Percentiles rank a stretch among this genome's conserved stretches.
Evolutionary conservation across 2,329 filamentous ascomycete species (phyloP).

Genomic region (Botrytis hyacinthi): DNA sequence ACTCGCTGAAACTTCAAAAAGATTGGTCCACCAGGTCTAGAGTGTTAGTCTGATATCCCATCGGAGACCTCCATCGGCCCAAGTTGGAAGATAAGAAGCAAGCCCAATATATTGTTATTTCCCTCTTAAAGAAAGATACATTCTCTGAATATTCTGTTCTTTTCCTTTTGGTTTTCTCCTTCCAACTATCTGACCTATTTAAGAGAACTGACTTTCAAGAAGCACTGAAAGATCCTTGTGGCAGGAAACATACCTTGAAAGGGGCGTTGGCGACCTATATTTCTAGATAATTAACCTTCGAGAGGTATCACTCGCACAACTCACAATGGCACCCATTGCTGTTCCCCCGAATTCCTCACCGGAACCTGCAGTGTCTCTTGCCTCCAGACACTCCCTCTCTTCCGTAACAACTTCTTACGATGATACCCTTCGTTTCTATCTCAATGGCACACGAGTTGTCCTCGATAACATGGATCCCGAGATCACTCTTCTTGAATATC

Average conservation of each 20-base stretch:
- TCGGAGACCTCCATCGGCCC: constrained; percentile 20
- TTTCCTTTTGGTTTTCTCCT: not conserved
- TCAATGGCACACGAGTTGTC: constrained; percentile 88
- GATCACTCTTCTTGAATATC: constrained; percentile 86
- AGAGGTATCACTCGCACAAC: not conserved
- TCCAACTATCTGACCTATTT: not conserved
- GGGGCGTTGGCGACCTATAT: not conserved
- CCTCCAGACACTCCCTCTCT: constrained; percentile 45
- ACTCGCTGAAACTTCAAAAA: not conserved
- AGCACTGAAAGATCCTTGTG: not conserved
- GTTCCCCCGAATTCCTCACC: constrained; percentile 47
- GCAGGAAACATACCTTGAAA: not conserved
- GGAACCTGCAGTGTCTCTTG: constrained; percentile 33
- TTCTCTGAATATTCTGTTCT: not conserved
- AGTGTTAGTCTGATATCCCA: not conserved
- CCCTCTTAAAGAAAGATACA: not conserved
- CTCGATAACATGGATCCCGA: constrained; percentile 89
- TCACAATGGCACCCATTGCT: constrained; percentile 56
- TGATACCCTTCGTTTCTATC: constrained; percentile 85
- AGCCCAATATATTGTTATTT: constrained; percentile 17
- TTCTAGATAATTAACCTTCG: not conserved
- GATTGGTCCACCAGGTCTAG: not conserved
- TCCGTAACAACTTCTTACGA: constrained; percentile 75
- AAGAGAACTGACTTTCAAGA: not conserved
- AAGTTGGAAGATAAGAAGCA: constrained; percentile 13